Conservation (phyloP, 140 eudicot species). For the Flaveria floridana region DNA sequence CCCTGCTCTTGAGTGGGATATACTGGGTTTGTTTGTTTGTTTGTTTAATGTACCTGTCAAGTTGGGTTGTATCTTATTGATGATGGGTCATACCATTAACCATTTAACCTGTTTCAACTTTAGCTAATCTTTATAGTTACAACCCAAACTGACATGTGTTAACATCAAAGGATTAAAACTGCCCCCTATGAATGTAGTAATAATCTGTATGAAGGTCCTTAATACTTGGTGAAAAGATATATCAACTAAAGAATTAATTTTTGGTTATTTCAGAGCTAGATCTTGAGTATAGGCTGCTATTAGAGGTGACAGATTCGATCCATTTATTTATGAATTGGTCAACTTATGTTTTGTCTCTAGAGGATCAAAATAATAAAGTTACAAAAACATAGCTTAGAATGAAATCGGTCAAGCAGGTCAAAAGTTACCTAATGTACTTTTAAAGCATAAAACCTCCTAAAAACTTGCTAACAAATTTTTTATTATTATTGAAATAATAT, state of each 20-base stretch:
- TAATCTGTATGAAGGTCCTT: neutral
- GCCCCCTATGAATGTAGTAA: conserved; percentile 4
- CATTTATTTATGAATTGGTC: neutral
- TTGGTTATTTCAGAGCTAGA: conserved; percentile 1
- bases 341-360: neutral
- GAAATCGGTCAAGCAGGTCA: neutral
- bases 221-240: neutral
- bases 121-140: too few species aligned
- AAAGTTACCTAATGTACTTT: conserved; percentile 8
- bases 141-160: too few species aligned
- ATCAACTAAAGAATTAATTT: conserved; percentile 8
- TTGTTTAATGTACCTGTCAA: neutral
- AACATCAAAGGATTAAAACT: neutral
- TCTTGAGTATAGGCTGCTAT: neutral
- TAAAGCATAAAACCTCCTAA: neutral
- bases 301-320: neutral
- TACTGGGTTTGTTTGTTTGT: too few species aligned
- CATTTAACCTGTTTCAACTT: neutral
- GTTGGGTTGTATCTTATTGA: neutral
- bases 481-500: too few species aligned
- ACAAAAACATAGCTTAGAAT: neutral
- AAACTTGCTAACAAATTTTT: neutral
- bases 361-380: neutral
- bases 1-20: too few species aligned
- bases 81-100: neutral